phyloP scores from a whole-genome alignment of 306 rosid species.

The Alnus glutinosa region DNA sequence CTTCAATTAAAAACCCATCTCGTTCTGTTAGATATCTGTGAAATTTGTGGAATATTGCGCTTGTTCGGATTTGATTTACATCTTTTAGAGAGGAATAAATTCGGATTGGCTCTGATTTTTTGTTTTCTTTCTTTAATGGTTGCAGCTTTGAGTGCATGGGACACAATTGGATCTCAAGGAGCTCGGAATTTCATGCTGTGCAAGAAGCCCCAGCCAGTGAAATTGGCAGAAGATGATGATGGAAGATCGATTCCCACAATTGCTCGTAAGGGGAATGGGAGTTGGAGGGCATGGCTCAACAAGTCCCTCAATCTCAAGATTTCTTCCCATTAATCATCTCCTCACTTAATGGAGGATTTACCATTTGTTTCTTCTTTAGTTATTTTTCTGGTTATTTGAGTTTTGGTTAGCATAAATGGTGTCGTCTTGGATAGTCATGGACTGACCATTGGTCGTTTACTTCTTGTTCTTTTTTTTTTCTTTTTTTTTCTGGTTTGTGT shows the following conservation, averaged over 20 bases:
- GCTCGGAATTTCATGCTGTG: slow-evolving; percentile 81
- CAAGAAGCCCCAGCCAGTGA: slow-evolving; percentile 66
- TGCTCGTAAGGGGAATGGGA: slow-evolving; percentile 55
- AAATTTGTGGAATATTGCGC: not conserved
- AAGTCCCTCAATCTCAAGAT: slow-evolving; percentile 71
- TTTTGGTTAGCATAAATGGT: not conserved
- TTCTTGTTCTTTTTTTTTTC: not conserved
- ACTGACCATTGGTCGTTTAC: not conserved
- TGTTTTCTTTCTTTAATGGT: not conserved
- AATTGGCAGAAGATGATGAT: slow-evolving; percentile 23
- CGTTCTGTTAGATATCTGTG: not conserved
- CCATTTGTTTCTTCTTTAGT: not conserved
- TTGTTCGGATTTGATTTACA: not conserved
- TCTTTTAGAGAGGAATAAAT: not conserved
- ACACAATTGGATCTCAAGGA: slow-evolving; percentile 75
- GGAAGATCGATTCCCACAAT: slow-evolving; percentile 17
- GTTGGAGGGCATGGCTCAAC: slow-evolving; percentile 88
- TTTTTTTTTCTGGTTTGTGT: not conserved
- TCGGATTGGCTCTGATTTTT: slow-evolving; percentile 8
- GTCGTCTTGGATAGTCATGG: not conserved
- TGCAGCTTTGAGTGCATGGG: slow-evolving; percentile 84
- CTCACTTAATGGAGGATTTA: not conserved
- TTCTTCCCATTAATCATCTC: slow-evolving; percentile 54
- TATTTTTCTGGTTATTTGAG: not conserved
- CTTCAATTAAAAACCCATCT: not conserved